Conservation (phyloP, 768 basidiomycete species). For the Mycena olivaceomarginata region DNA sequence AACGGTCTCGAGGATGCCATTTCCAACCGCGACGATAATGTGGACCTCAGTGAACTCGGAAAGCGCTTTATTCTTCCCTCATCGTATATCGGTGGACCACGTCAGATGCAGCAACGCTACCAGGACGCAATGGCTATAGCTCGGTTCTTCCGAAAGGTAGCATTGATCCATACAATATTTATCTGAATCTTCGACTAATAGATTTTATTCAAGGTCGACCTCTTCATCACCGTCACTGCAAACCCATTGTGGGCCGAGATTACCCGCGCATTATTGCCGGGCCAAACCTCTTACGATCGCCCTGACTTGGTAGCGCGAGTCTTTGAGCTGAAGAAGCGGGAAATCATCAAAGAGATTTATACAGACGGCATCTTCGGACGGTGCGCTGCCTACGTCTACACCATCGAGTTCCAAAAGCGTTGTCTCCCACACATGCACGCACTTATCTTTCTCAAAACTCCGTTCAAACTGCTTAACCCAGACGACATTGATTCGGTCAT, state of each 20-base stretch:
- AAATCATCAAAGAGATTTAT: conserved; percentile 58
- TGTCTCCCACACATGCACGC: conserved; percentile 61
- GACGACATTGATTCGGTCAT: conserved; percentile 7
- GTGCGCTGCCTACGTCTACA: no score
- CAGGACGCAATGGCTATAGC: conserved; percentile 67
- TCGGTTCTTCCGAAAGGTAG: no score
- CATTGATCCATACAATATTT: neutral
- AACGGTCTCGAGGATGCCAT: no score
- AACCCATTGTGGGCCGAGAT: conserved; percentile 10
- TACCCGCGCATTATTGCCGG: conserved; percentile 55
- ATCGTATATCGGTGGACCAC: conserved; percentile 42
- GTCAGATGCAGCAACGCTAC: conserved; percentile 57
- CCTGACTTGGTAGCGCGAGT: conserved; percentile 71
- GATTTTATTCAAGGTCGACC: no score
- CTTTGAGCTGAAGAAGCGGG: conserved; percentile 65
- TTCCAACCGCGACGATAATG: no score
- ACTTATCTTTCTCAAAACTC: conserved; percentile 56
- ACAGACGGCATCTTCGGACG: conserved; percentile 64
- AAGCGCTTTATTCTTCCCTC: conserved; percentile 49
- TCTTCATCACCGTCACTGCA: conserved; percentile 4
- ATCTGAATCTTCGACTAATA: neutral
- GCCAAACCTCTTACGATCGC: conserved; percentile 61
- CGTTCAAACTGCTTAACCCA: conserved; percentile 28
- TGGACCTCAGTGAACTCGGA: conserved; percentile 43
- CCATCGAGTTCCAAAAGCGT: no score